Percentiles rank a stretch among this genome's conserved stretches.
These are phyloP conservation scores for Clavispora carvajalis DNA, from an alignment of 805 yeast genomes.

Conservation along the genomic window DNA sequence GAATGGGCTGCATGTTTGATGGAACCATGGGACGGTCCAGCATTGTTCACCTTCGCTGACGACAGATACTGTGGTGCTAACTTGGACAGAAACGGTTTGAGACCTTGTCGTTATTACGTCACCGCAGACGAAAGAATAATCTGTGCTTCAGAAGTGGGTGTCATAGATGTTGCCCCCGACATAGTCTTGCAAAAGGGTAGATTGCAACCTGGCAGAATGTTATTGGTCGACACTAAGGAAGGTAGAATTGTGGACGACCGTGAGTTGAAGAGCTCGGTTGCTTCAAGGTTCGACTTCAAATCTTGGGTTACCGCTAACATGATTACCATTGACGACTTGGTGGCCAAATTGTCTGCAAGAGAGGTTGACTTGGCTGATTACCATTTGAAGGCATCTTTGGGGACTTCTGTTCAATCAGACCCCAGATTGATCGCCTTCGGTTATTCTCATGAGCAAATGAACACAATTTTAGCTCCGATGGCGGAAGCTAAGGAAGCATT, in stretches of 20 bases:
- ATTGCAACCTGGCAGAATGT: conserved; percentile 79
- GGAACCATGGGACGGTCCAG: conserved; percentile 99
- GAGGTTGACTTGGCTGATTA: conserved; percentile 18
- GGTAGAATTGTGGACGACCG: conserved; percentile 93
- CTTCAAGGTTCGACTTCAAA: conserved; percentile 84
- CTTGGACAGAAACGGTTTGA: conserved; percentile 92
- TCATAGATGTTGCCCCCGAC: conserved; percentile 84
- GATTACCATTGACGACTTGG: conserved; percentile 76
- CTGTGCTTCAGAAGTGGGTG: conserved; percentile 95
- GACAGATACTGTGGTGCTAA: conserved; percentile 98
- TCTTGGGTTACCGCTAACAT: conserved; percentile 87
- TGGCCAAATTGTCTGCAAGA: conserved; percentile 48
- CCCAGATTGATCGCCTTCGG: conserved; percentile 84
- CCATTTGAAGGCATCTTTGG: not conserved
- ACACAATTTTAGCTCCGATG: conserved; percentile 86
- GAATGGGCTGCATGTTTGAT: conserved; percentile 99
- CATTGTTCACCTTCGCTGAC: conserved; percentile 92
- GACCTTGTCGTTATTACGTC: conserved; percentile 97
- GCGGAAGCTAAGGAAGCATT: conserved; percentile 93
- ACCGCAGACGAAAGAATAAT: conserved; percentile 93
- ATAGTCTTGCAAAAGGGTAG: conserved; percentile 86
- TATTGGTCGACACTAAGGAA: conserved; percentile 82
- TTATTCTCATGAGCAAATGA: conserved; percentile 89
- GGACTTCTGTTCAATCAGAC: conserved; percentile 57
- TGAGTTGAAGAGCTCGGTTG: conserved; percentile 74